A percentile compares a stretch with the other conserved stretches of the same genome.
Evolutionary conservation across 1,139 yeast genomes (phyloP).

Genomic region (Nakaseomyces kungkrabaensis): DNA sequence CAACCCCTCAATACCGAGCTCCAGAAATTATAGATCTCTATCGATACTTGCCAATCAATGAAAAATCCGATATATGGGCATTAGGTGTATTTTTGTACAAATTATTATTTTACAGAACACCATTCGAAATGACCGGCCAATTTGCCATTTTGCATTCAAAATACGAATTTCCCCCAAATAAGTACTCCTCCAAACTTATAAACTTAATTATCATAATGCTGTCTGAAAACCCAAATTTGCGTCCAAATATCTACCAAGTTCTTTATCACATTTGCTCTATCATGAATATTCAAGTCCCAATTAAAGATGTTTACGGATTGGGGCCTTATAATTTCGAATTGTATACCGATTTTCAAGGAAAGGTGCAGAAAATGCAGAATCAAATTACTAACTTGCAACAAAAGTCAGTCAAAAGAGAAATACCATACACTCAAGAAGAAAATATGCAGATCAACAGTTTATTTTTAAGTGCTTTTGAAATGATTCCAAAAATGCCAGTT

Average conservation of each 20-base stretch:
- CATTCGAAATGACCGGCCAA: slow-evolving; percentile 80
- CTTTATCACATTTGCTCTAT: slow-evolving; percentile 56
- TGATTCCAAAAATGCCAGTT: not conserved
- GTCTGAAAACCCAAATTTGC: slow-evolving; percentile 64
- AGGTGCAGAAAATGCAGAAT: slow-evolving; percentile 27
- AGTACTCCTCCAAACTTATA: slow-evolving; percentile 51
- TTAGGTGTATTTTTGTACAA: slow-evolving; percentile 85
- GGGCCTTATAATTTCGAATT: slow-evolving; percentile 34
- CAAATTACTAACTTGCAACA: slow-evolving; percentile 12
- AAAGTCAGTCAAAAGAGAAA: not conserved
- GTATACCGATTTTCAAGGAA: slow-evolving; percentile 30
- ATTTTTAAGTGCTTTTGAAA: not conserved
- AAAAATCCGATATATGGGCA: slow-evolving; percentile 95
- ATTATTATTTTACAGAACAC: slow-evolving; percentile 87
- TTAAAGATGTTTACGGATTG: slow-evolving; percentile 31
- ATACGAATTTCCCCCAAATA: slow-evolving; percentile 43
- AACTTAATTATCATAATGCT: slow-evolving; percentile 71
- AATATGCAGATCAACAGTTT: not conserved
- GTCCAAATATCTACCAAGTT: slow-evolving; percentile 86
- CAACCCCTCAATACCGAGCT: slow-evolving; percentile 94
- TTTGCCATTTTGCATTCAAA: slow-evolving; percentile 56
- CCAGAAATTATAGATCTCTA: slow-evolving; percentile 95
- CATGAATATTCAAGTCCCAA: slow-evolving; percentile 47
- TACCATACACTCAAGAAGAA: not conserved
- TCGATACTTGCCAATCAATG: slow-evolving; percentile 80